A percentile compares a stretch with the other conserved stretches of the same genome.
Evolutionary conservation across 2,329 filamentous ascomycete species (phyloP).

Genomic region (Nannizziopsis barbatae): DNA sequence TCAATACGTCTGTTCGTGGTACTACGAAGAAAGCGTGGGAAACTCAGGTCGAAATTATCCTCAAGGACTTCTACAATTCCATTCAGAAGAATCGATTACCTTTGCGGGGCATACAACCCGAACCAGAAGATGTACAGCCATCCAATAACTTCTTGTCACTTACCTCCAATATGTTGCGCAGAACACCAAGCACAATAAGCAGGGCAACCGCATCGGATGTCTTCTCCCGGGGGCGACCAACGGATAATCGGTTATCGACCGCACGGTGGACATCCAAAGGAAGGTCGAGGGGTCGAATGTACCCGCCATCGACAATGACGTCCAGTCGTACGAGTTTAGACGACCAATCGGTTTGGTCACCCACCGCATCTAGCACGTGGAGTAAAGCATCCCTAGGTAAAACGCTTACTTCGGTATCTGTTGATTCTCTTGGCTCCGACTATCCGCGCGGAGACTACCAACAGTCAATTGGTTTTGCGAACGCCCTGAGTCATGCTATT

Average conservation of each 20-base stretch:
- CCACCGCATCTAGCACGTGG: conserved; percentile 84
- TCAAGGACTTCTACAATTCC: conserved; percentile 84
- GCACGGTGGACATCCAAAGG: conserved; percentile 77
- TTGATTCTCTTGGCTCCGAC: conserved; percentile 75
- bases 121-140: conserved; percentile 28
- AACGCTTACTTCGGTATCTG: conserved; percentile 80
- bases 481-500: conserved; percentile 90
- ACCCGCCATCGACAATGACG: conserved; percentile 68
- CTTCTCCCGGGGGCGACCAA: conserved; percentile 57
- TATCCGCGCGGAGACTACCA: conserved; percentile 73
- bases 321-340: conserved; percentile 93
- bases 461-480: conserved; percentile 94
- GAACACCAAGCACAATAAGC: conserved; percentile 81
- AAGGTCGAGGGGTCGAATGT: conserved; percentile 64
- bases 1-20: conserved; percentile 66
- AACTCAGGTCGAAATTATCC: conserved; percentile 72
- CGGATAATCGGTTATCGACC: conserved; percentile 52
- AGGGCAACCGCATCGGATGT: conserved; percentile 71
- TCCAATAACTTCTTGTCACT: conserved; percentile 60
- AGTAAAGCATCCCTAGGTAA: conserved; percentile 87
- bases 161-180: conserved; percentile 56
- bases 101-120: conserved; percentile 52
- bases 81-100: conserved; percentile 82
- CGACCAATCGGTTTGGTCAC: conserved; percentile 83
- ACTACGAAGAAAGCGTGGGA: conserved; percentile 70